Base-by-base conservation (phyloP, 1,139 yeast species). In the Zygosaccharomyces sapae region DNA sequence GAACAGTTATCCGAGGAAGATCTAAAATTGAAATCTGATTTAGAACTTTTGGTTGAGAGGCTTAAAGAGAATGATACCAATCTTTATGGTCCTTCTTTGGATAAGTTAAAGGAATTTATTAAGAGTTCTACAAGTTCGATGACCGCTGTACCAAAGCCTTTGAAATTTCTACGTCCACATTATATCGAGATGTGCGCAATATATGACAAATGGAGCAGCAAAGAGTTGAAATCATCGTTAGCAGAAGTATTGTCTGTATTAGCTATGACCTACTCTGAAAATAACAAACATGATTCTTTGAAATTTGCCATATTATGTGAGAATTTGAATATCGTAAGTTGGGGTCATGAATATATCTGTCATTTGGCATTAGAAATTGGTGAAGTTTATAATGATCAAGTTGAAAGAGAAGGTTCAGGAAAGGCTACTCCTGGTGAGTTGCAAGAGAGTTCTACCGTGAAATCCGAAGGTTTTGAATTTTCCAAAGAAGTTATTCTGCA, bases 131-230 rank as follows among this genome's bases (percentile, higher is more conserved):
- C 98, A 3, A 87, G 97, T 30, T 89, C 97, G 6, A 92, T 92
- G 97, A 94, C 98, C 2, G 99, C 99, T 1, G 98, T 94, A 41
- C 99, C 99, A 40, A 94, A 92, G 67, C 98, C 99, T 10, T 78
- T 92, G 70, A 94, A 94, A 72, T 94, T 94, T 66, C 76, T 94
- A 57, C 81, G 96, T 61, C 96, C 97, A 12, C 88, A 82, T 59
- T 92, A 83, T 65, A 83, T 84, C 16, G 65, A 75, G 27, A 74
- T 92, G 61, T 78, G 80, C 39, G 77, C 73, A 46, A 70, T 86
- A 36, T 86, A 85, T 65, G 82, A 79, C 41, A 70, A 74, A 31
- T 89, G 97, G 96, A 70, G 73, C 4, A 69, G 70, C 46, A 55
- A 56, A 8, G 50, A 53, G 2, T 57, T 72, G 50, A 75, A 75